phyloP scores from a whole-genome alignment of 2,329 filamentous ascomycete species.

The Thermomyces lanuginosus region DNA sequence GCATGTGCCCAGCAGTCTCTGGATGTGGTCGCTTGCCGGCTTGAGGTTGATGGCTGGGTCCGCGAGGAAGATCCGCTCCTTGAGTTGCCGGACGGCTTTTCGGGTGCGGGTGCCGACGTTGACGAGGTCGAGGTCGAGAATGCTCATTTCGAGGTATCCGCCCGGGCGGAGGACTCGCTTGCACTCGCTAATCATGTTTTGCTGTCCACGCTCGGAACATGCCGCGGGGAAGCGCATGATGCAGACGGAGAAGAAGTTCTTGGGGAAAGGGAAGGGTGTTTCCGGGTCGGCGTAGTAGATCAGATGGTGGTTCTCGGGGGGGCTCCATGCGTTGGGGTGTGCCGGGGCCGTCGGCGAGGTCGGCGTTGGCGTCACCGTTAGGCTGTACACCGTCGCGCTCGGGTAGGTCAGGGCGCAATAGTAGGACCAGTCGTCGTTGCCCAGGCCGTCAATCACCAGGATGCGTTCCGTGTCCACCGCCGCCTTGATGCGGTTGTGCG shows the following conservation, averaged over 20 bases:
- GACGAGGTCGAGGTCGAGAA: slow-evolving; percentile 34
- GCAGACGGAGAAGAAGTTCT: slow-evolving; percentile 30
- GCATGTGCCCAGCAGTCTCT: slow-evolving; percentile 27
- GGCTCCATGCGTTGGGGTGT: slow-evolving; percentile 27
- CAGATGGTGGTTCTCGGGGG: slow-evolving; percentile 27
- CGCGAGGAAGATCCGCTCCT: slow-evolving; percentile 28
- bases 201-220: slow-evolving; percentile 27
- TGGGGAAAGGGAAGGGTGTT: slow-evolving; percentile 31
- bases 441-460: slow-evolving; percentile 33
- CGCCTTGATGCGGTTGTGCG: slow-evolving; percentile 28
- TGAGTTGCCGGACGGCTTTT: slow-evolving; percentile 29
- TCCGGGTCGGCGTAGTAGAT: slow-evolving; percentile 26
- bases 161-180: slow-evolving; percentile 33
- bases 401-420: slow-evolving; percentile 35
- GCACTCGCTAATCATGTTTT: slow-evolving; percentile 32
- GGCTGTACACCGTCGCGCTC: slow-evolving; percentile 29
- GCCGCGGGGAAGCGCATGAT: slow-evolving; percentile 32
- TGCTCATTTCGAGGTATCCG: slow-evolving; percentile 33
- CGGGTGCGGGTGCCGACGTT: slow-evolving; percentile 34
- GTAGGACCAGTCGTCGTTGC: slow-evolving; percentile 38
- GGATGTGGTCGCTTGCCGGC: slow-evolving; percentile 32
- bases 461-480: slow-evolving; percentile 28
- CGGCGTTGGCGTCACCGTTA: slow-evolving; percentile 21
- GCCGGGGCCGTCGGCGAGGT: slow-evolving; percentile 16
- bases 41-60: slow-evolving; percentile 30